Evolutionary conservation across 2,329 filamentous ascomycete species (phyloP).

Genomic region (Lachnellula arida): DNA sequence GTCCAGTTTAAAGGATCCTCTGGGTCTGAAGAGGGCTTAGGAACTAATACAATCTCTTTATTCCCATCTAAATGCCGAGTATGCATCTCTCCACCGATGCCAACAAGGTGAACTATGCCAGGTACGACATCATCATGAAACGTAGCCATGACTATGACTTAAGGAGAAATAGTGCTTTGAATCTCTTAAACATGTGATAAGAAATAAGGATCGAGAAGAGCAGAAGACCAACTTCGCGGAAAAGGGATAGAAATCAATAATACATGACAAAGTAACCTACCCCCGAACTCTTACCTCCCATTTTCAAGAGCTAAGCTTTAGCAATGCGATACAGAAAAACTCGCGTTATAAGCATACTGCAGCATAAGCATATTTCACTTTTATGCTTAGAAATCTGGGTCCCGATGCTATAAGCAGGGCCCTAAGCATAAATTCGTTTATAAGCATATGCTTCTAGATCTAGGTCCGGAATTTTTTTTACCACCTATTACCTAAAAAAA

Average conservation of each 20-base stretch:
- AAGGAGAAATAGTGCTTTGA: too few relatives aligned
- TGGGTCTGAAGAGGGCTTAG: slow-evolving; percentile 30
- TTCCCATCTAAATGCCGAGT: slow-evolving; percentile 10
- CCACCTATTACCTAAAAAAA: too few relatives aligned
- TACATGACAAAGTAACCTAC: background rate
- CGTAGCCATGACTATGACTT: background rate
- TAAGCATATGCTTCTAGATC: too few relatives aligned
- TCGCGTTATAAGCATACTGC: too few relatives aligned
- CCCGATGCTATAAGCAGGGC: too few relatives aligned
- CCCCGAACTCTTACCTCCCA: background rate
- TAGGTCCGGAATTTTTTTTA: too few relatives aligned
- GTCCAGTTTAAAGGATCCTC: slow-evolving; percentile 36
- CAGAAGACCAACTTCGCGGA: background rate
- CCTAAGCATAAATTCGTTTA: too few relatives aligned
- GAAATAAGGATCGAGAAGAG: too few relatives aligned
- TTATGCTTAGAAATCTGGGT: too few relatives aligned
- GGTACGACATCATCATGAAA: slow-evolving; percentile 14
- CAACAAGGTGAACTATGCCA: slow-evolving; percentile 26
- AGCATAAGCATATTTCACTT: too few relatives aligned
- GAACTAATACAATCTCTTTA: slow-evolving; percentile 25
- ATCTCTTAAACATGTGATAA: too few relatives aligned
- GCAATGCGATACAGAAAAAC: background rate
- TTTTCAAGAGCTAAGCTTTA: background rate
- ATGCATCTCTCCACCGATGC: slow-evolving; percentile 14
- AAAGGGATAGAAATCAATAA: background rate